Conservation (phyloP, 177 flowering plant genomes). For the Vitis hybrid region DNA sequence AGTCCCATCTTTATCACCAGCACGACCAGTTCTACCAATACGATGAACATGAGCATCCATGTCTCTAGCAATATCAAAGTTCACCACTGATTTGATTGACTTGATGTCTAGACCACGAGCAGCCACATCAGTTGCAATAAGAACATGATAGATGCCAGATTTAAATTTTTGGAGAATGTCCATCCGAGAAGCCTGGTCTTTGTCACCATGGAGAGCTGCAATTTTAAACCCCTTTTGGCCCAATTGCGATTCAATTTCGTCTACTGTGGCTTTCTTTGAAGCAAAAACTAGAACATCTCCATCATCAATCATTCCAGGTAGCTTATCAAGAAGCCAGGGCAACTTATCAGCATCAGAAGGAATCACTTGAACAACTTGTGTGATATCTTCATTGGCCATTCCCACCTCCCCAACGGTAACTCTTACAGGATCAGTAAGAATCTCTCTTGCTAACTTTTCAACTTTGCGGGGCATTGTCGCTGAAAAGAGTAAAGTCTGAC, state of each 20-base stretch:
- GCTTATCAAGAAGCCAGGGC: slow-evolving; percentile 90
- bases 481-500: slow-evolving; percentile 93
- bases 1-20: slow-evolving; percentile 95
- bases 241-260: slow-evolving; percentile 76
- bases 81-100: slow-evolving; percentile 89
- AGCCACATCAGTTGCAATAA: slow-evolving; percentile 96
- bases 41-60: slow-evolving; percentile 99
- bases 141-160: slow-evolving; percentile 78
- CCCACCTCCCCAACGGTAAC: slow-evolving; percentile 94
- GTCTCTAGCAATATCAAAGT: slow-evolving; percentile 90
- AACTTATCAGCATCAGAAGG: slow-evolving; percentile 83
- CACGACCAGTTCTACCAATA: slow-evolving; percentile 98
- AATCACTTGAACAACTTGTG: slow-evolving; percentile 84
- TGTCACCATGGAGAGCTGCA: slow-evolving; percentile 97
- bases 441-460: slow-evolving; percentile 88
- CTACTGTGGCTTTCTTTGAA: slow-evolving; percentile 83
- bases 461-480: slow-evolving; percentile 97
- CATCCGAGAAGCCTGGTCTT: slow-evolving; percentile 94
- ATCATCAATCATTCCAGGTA: slow-evolving; percentile 84
- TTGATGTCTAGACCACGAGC: slow-evolving; percentile 98
- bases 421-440: slow-evolving; percentile 81
- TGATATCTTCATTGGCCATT: slow-evolving; percentile 94
- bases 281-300: slow-evolving; percentile 94
- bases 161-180: slow-evolving; percentile 84
- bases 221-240: slow-evolving; percentile 63